Evolutionary conservation across 352 stramenopile genomes (phyloP).

Genomic region (Globisporangium takayamanum): DNA sequence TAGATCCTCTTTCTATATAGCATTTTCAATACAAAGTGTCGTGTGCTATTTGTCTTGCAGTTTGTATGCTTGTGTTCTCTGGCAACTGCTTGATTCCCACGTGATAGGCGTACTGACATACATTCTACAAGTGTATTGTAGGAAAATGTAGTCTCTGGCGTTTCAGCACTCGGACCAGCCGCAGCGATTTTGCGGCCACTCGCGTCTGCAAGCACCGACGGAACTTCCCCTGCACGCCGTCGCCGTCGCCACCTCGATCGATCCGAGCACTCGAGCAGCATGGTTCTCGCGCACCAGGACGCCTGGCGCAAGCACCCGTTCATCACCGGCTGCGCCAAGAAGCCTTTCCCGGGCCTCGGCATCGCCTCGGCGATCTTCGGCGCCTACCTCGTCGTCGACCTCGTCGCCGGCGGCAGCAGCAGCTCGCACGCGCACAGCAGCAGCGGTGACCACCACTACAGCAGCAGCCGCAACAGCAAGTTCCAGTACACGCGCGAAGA

Average conservation of each 20-base stretch:
- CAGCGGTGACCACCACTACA: conserved; percentile 16
- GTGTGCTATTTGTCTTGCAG: no score
- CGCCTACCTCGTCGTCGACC: conserved; percentile 69
- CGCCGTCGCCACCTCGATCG: no score
- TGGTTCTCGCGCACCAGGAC: conserved; percentile 86
- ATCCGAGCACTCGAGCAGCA: conserved; percentile 14
- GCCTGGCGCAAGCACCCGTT: conserved; percentile 86
- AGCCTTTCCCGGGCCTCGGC: conserved; percentile 76
- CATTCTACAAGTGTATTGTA: no score
- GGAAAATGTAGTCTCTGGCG: no score
- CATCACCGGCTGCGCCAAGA: conserved; percentile 77
- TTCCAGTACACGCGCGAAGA: conserved; percentile 51
- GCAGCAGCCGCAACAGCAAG: conserved; percentile 26
- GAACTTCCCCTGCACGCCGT: conserved; percentile 5
- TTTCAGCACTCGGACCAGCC: no score
- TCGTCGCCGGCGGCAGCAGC: conserved; percentile 38
- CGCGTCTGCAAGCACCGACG: conserved; percentile 5
- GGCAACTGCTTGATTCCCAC: no score
- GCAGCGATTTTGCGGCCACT: conserved; percentile 1
- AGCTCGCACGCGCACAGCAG: conserved; percentile 21
- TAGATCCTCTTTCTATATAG: no score
- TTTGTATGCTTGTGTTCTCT: no score
- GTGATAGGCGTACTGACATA: no score
- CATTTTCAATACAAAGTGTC: no score
- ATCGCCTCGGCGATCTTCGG: conserved; percentile 73